Evolutionary conservation across 2,329 filamentous ascomycete species (phyloP).

Genomic region (Aspergillus ibericus): DNA sequence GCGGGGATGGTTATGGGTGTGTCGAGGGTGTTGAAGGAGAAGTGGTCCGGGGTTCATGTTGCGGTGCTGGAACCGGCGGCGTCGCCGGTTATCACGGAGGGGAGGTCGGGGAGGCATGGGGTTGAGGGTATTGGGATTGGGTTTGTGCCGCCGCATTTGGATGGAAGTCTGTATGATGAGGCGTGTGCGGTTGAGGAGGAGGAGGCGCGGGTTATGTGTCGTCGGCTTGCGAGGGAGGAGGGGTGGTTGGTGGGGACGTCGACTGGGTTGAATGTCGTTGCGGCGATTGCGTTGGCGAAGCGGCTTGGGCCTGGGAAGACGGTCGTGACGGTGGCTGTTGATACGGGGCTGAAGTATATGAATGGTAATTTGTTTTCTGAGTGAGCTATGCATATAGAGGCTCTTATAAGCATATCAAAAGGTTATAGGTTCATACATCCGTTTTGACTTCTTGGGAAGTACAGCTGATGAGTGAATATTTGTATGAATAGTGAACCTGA

Average conservation of each 20-base stretch:
- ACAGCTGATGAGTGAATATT: too few relatives aligned
- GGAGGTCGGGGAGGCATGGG: slow-evolving; percentile 67
- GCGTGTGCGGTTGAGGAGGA: slow-evolving; percentile 93
- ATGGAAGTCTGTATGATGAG: slow-evolving; percentile 72
- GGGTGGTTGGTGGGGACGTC: slow-evolving; percentile 71
- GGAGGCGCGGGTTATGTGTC: slow-evolving; percentile 77
- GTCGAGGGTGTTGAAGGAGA: slow-evolving; percentile 8
- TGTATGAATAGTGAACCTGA: too few relatives aligned
- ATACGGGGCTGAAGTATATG: slow-evolving; percentile 21
- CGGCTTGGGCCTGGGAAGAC: slow-evolving; percentile 11
- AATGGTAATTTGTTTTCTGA: neutral
- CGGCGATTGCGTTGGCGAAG: slow-evolving; percentile 17
- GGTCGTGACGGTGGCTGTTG: slow-evolving; percentile 17
- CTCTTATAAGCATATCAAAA: too few relatives aligned
- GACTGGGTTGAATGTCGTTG: slow-evolving; percentile 19
- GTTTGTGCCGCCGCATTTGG: slow-evolving; percentile 84
- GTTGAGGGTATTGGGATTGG: slow-evolving; percentile 95
- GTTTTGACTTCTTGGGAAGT: too few relatives aligned
- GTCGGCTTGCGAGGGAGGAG: slow-evolving; percentile 82
- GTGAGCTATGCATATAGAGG: neutral
- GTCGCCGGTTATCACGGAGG: slow-evolving; percentile 12
- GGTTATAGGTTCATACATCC: too few relatives aligned
- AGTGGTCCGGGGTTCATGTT: neutral
- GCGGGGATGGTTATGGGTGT: slow-evolving; percentile 18
- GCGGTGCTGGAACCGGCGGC: slow-evolving; percentile 16